These are phyloP conservation scores for Athelia psychrophila DNA, from an alignment of 1,284 basidiomycete genomes.

Conservation along the genomic window DNA sequence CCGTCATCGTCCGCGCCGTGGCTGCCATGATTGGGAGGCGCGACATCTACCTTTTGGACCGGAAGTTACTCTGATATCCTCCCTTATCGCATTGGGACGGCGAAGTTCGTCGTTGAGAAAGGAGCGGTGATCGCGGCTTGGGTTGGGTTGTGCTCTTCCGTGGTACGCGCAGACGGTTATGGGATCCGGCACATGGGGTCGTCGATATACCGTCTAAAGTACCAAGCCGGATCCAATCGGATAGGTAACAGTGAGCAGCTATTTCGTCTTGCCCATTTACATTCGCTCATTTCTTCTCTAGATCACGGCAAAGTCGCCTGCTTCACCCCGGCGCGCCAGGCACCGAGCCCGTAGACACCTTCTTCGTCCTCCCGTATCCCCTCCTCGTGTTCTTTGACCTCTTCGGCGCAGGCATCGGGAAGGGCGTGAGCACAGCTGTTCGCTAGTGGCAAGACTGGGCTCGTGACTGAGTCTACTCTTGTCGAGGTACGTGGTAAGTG, in stretches of 20 bases:
- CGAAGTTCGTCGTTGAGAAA: constrained; percentile 32
- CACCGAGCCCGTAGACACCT: constrained; percentile 26
- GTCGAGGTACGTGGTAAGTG: constrained; percentile 35
- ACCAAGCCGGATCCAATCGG: constrained; percentile 25
- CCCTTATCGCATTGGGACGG: constrained; percentile 37
- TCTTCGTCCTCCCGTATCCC: constrained; percentile 39
- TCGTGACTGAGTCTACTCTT: constrained; percentile 44
- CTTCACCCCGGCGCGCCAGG: constrained; percentile 22
- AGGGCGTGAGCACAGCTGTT: constrained; percentile 35
- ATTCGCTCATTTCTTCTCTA: constrained; percentile 6
- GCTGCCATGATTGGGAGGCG: constrained; percentile 43
- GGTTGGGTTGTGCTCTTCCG: constrained; percentile 26
- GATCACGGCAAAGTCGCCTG: constrained; percentile 35
- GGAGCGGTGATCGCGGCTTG: constrained; percentile 37
- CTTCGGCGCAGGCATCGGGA: constrained; percentile 39
- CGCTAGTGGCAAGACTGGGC: constrained; percentile 34
- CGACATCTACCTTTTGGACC: constrained; percentile 50
- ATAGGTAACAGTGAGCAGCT: constrained; percentile 22
- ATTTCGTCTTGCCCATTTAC: neutral
- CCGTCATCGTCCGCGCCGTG: constrained; percentile 35
- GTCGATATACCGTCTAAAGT: constrained; percentile 15
- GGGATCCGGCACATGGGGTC: constrained; percentile 25
- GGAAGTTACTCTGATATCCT: constrained; percentile 42
- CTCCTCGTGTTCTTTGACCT: constrained; percentile 35
- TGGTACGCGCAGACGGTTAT: constrained; percentile 21